Evolutionary conservation across 1,284 basidiomycete species (phyloP), one percentile per base, ranked within the genome.

Genomic region (Ganoderma multipileum): DNA sequence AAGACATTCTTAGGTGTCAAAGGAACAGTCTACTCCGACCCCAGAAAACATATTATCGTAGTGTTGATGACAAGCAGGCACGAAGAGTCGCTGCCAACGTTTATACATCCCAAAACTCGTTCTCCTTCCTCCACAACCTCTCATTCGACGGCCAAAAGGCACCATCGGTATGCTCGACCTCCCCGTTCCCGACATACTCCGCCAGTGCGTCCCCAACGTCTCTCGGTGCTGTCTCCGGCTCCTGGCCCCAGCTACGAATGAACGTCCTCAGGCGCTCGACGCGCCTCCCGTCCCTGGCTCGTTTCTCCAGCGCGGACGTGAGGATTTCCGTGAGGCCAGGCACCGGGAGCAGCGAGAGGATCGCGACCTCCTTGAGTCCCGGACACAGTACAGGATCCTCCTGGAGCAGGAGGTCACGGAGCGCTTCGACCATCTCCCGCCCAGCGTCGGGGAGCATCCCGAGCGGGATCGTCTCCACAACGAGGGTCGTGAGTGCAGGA

Each of bases 351-450:
- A 6, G 18, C 18, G 44, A 47, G 44, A 47, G 44, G 4, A 47
- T 20, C 2, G 44, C 44, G 44, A 47, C 0, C 44, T 47, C 44
- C 44, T 23, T 47, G 20, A 47, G n/a, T 18, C 7, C 44, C 44
- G 44, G 44, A n/a, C 20, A 47, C 44, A 47, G 44, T 20, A 23
- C 44, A 4, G n/a, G 44, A 7, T 47, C 44, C 4, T 47, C 44
- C 44, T 23, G 18, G 8, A 58, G 55, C 65, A 63, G 55, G 30
- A 39, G 50, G 41, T 44, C 59, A 50, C 38, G n/a, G n/a, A 30
- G 44, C 18, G n/a, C n/a, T 20, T 47, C 20, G 3, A n/a, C 20
- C 44, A 47, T 47, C 44, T 23, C 44, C 44, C n/a, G 18, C 44
- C 44, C 44, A 6, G 20, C 44, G 0, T 20, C 1, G 7, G 39